Conservation (phyloP, 257 asterid species). For the Primulina huaijiensis region DNA sequence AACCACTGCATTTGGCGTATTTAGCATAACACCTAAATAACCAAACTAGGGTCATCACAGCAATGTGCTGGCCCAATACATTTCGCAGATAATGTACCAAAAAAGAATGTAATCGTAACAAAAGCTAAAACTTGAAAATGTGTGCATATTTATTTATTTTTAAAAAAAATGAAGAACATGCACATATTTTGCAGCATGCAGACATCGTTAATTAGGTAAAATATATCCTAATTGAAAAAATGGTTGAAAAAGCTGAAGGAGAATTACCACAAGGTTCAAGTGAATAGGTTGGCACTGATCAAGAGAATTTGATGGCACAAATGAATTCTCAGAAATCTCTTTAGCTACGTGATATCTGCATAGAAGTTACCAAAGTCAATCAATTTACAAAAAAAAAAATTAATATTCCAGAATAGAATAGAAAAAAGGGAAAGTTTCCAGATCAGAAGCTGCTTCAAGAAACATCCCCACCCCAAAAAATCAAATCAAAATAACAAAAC, state of each 20-base stretch:
- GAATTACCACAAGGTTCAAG: conserved; percentile 85
- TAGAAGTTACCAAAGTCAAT: conserved; percentile 14
- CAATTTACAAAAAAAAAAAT: neutral
- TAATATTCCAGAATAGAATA: neutral
- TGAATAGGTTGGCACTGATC: conserved; percentile 79
- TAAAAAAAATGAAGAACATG: too few species aligned
- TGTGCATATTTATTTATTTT: too few species aligned
- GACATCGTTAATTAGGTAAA: neutral
- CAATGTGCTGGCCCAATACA: too few species aligned
- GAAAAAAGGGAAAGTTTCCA: neutral
- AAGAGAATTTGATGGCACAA: conserved; percentile 49
- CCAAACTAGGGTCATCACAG: conserved; percentile 2
- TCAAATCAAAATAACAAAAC: neutral
- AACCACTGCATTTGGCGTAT: conserved; percentile 7
- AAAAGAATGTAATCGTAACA: neutral
- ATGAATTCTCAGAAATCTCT: conserved; percentile 45
- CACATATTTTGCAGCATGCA: neutral
- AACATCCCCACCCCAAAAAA: too few species aligned
- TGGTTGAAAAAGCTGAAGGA: conserved; percentile 8
- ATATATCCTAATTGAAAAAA: neutral
- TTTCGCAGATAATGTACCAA: too few species aligned
- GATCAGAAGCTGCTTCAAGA: neutral
- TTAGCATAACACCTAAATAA: conserved; percentile 1
- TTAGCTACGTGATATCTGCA: conserved; percentile 69
- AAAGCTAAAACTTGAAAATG: too few species aligned